Evolutionary conservation across 1,284 basidiomycete species (phyloP).

Genomic region (Termitomyces sp.): DNA sequence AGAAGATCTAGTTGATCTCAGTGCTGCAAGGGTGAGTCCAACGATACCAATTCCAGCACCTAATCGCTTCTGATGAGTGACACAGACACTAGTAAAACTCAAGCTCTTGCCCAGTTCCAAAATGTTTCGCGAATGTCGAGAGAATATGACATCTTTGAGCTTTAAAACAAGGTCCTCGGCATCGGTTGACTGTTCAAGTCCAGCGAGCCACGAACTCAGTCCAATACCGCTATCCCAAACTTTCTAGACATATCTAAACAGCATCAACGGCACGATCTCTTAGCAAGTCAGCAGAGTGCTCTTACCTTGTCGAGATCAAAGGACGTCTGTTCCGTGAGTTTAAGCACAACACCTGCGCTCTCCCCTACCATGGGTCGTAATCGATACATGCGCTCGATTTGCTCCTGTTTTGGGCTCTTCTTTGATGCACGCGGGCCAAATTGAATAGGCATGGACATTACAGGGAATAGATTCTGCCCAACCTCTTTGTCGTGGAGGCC

Average conservation of each 20-base stretch:
- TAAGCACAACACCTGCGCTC: slow-evolving; percentile 30
- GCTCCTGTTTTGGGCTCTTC: slow-evolving; percentile 57
- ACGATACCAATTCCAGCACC: slow-evolving; percentile 83
- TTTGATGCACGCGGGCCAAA: slow-evolving; percentile 31
- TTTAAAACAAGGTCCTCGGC: background rate
- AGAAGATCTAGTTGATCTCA: slow-evolving; percentile 33
- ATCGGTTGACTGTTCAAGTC: slow-evolving; percentile 11
- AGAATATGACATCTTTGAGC: slow-evolving; percentile 35
- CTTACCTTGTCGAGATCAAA: slow-evolving; percentile 86
- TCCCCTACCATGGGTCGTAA: slow-evolving; percentile 23
- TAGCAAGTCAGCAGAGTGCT: background rate
- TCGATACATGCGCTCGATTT: slow-evolving; percentile 58
- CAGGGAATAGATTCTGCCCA: slow-evolving; percentile 46
- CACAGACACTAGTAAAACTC: background rate
- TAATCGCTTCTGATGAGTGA: slow-evolving; percentile 22
- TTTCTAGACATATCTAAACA: slow-evolving; percentile 55
- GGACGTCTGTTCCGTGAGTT: slow-evolving; percentile 72
- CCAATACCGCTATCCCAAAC: slow-evolving; percentile 89
- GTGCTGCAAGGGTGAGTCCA: slow-evolving; percentile 57
- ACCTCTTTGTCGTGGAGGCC: slow-evolving; percentile 29
- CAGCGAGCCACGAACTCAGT: slow-evolving; percentile 67
- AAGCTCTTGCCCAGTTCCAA: slow-evolving; percentile 60
- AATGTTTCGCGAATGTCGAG: slow-evolving; percentile 32
- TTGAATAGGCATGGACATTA: slow-evolving; percentile 61
- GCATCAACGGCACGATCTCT: slow-evolving; percentile 16